phyloP scores from a whole-genome alignment of 805 yeast genomes.

The Priceomyces haplophilus region DNA sequence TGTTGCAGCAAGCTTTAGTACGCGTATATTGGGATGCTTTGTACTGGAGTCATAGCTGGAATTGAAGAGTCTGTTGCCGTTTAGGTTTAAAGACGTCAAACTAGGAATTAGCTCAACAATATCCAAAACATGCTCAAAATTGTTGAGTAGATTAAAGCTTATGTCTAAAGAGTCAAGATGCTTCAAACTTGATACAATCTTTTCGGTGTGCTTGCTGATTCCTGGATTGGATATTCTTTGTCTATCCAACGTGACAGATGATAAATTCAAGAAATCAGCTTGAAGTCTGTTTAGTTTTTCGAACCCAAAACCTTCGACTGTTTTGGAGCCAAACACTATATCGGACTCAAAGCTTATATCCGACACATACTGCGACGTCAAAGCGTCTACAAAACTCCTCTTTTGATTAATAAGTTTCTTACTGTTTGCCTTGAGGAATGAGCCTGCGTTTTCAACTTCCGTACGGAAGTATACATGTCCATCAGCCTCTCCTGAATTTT shows the following conservation, averaged over 20 bases:
- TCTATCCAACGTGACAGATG: slow-evolving; percentile 49
- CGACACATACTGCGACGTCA: slow-evolving; percentile 47
- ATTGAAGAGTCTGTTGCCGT: slow-evolving; percentile 47
- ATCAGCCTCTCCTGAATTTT: slow-evolving; percentile 59
- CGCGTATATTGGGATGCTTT: slow-evolving; percentile 11
- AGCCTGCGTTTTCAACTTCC: slow-evolving; percentile 46
- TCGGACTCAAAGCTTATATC: slow-evolving; percentile 14
- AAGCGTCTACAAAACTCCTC: slow-evolving; percentile 44
- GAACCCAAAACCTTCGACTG: slow-evolving; percentile 64
- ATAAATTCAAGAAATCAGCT: slow-evolving; percentile 43
- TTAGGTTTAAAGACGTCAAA: slow-evolving; percentile 45
- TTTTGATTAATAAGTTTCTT: slow-evolving; percentile 25
- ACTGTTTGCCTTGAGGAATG: slow-evolving; percentile 55
- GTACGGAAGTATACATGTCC: slow-evolving; percentile 55
- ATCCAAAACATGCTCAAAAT: slow-evolving; percentile 35
- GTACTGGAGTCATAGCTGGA: neutral
- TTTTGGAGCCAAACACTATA: slow-evolving; percentile 53
- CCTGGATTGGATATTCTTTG: slow-evolving; percentile 29
- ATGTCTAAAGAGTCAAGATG: slow-evolving; percentile 48
- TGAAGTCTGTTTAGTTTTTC: slow-evolving; percentile 51
- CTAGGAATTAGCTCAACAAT: slow-evolving; percentile 35
- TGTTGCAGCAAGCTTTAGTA: slow-evolving; percentile 27
- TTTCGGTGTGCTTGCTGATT: slow-evolving; percentile 2
- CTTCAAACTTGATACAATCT: slow-evolving; percentile 10
- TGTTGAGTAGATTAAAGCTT: slow-evolving; percentile 53